Percentiles rank a stretch among this genome's conserved stretches.
phyloP scores from a whole-genome alignment of 352 stramenopile genomes.

The Thraustochytrium sp. region DNA sequence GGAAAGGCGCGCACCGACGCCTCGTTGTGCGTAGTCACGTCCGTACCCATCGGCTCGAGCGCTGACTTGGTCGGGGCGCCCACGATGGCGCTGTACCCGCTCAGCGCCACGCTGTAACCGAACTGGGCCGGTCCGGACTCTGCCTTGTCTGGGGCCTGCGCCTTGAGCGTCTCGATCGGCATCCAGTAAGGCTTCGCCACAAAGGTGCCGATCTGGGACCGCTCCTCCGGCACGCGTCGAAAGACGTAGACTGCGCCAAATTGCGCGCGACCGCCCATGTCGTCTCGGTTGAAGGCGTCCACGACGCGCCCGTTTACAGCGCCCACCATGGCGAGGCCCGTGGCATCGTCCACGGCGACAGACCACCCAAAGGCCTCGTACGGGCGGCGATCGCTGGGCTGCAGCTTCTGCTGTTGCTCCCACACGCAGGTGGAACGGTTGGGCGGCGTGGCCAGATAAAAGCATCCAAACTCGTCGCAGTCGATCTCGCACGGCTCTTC shows the following conservation, averaged over 20 bases:
- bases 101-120: constrained; percentile 9
- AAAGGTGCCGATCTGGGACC: neutral
- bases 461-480: constrained; percentile 48
- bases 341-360: constrained; percentile 71
- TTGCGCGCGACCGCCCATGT: neutral
- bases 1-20: neutral
- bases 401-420: constrained; percentile 74
- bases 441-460: constrained; percentile 44
- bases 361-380: constrained; percentile 74
- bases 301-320: constrained; percentile 54
- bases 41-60: neutral
- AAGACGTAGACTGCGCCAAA: constrained; percentile 35
- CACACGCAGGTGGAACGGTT: constrained; percentile 61
- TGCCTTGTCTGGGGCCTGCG: neutral
- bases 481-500: constrained; percentile 60
- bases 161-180: neutral
- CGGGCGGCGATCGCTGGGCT: constrained; percentile 76
- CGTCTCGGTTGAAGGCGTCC: neutral
- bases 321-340: constrained; percentile 69
- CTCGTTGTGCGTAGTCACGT: neutral
- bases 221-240: constrained; percentile 14
- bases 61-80: constrained; percentile 3
- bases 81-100: neutral
- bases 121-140: constrained; percentile 3
- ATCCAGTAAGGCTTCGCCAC: neutral